Percentiles rank a stretch among this genome's conserved stretches.
These are phyloP conservation scores for Corymbia calophylla DNA, from an alignment of 441 rosid genomes.

Conservation along the genomic window DNA sequence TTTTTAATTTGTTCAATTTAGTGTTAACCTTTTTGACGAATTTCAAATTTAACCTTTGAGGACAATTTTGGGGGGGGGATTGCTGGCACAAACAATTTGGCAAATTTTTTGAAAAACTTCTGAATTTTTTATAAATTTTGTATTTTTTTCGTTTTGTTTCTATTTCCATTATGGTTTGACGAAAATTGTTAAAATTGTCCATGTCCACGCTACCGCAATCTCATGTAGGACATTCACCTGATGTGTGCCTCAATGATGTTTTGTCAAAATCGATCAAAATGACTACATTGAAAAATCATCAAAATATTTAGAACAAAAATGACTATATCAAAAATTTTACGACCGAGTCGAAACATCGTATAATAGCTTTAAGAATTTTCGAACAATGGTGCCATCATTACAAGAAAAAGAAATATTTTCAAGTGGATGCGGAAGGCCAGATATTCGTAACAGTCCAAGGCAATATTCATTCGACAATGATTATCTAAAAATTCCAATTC, in stretches of 20 bases:
- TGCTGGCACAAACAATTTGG: rapidly evolving
- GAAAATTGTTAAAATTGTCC: not conserved
- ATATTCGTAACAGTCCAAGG: not conserved
- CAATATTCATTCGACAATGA: not conserved
- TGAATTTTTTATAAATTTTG: not conserved
- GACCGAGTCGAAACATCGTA: rapidly evolving
- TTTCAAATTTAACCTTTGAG: not conserved
- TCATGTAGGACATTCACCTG: rapidly evolving
- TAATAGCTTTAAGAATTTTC: rapidly evolving
- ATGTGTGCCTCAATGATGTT: rapidly evolving
- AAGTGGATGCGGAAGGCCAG: not conserved
- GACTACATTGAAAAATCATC: rapidly evolving
- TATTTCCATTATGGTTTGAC: not conserved
- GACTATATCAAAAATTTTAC: not conserved
- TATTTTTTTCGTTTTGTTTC: not conserved
- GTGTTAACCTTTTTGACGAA: rapidly evolving
- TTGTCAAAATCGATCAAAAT: rapidly evolving
- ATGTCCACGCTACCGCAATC: rapidly evolving
- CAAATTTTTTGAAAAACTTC: rapidly evolving
- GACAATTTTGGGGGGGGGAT: rapidly evolving
- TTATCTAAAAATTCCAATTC: not conserved
- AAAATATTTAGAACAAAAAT: not conserved
- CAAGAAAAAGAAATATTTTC: not conserved
- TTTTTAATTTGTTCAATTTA: not conserved
- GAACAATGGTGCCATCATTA: rapidly evolving